Evolutionary conservation across 768 basidiomycete genomes (phyloP).

Genomic region (Psilocybe azurescens): DNA sequence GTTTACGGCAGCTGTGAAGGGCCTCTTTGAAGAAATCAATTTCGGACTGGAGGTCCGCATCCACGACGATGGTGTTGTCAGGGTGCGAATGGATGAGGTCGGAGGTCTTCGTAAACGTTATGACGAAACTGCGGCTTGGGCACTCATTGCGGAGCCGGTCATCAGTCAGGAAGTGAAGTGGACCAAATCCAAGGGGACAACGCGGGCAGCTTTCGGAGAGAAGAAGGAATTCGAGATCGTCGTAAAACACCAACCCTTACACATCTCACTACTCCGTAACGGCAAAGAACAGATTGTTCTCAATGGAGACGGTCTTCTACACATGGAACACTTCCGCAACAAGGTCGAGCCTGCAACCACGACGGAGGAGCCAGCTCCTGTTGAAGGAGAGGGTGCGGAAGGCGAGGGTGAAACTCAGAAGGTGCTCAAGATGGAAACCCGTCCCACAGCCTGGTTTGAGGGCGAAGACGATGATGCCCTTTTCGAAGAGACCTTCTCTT

Average conservation of each 20-base stretch:
- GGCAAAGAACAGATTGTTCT: slow-evolving; percentile 87
- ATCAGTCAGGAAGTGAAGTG: slow-evolving; percentile 66
- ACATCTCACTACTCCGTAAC: slow-evolving; percentile 69
- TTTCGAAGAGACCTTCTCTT: slow-evolving; percentile 89
- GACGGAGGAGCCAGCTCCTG: slow-evolving; percentile 45
- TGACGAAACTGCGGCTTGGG: slow-evolving; percentile 92
- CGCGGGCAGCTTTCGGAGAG: slow-evolving; percentile 67
- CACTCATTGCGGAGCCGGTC: slow-evolving; percentile 74
- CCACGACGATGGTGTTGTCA: slow-evolving; percentile 86
- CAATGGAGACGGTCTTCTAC: slow-evolving; percentile 88
- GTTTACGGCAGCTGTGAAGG: slow-evolving; percentile 80
- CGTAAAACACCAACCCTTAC: slow-evolving; percentile 78
- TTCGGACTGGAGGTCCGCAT: slow-evolving; percentile 86
- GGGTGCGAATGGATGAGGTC: slow-evolving; percentile 93
- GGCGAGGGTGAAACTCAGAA: slow-evolving; percentile 46
- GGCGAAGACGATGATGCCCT: slow-evolving; percentile 81
- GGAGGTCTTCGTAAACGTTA: slow-evolving; percentile 82
- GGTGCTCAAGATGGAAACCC: slow-evolving; percentile 55
- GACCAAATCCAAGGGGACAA: slow-evolving; percentile 67
- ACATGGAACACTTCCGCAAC: slow-evolving; percentile 97
- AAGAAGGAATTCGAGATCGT: slow-evolving; percentile 68
- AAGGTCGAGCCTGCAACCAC: slow-evolving; percentile 52
- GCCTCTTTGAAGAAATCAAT: slow-evolving; percentile 83
- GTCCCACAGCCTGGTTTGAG: slow-evolving; percentile 80
- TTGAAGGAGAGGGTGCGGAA: slow-evolving; percentile 49